These are phyloP conservation scores for Lachancea mirantina DNA, from an alignment of 805 yeast species.

Conservation along the genomic window DNA sequence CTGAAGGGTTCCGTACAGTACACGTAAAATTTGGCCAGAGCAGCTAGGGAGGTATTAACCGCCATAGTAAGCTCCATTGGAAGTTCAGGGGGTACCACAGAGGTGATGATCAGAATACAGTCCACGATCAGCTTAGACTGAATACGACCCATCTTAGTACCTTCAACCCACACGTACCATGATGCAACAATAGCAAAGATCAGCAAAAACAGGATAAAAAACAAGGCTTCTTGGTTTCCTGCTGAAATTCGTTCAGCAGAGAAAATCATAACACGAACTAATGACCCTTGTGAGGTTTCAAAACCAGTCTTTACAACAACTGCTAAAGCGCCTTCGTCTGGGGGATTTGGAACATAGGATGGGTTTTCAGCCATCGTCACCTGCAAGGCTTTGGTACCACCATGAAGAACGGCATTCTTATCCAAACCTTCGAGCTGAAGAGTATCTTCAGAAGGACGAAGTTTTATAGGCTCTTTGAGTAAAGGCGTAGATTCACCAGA, in stretches of 20 bases:
- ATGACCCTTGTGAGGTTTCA: conserved; percentile 95
- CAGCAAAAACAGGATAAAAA: conserved; percentile 82
- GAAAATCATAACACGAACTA: conserved; percentile 95
- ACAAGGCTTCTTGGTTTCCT: conserved; percentile 89
- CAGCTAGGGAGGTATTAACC: conserved; percentile 83
- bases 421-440: conserved; percentile 78
- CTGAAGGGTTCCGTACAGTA: conserved; percentile 98
- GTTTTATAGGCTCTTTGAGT: conserved; percentile 80
- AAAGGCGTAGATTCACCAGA: conserved; percentile 98
- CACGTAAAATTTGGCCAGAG: conserved; percentile 78
- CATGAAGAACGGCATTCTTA: conserved; percentile 81
- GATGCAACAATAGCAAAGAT: conserved; percentile 92
- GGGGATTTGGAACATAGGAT: conserved; percentile 51
- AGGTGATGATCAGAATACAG: conserved; percentile 91
- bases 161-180: conserved; percentile 98
- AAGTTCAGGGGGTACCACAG: conserved; percentile 97
- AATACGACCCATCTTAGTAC: conserved; percentile 90
- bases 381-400: conserved; percentile 95
- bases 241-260: conserved; percentile 95
- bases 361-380: conserved; percentile 62
- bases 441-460: conserved; percentile 65
- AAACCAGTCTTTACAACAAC: conserved; percentile 92
- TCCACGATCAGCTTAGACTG: conserved; percentile 90
- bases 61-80: conserved; percentile 99
- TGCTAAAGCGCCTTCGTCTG: conserved; percentile 90